A percentile compares a stretch with the other conserved stretches of the same genome.
Evolutionary conservation across 768 basidiomycete species (phyloP).

Genomic region (Pisolithus tinctorius): DNA sequence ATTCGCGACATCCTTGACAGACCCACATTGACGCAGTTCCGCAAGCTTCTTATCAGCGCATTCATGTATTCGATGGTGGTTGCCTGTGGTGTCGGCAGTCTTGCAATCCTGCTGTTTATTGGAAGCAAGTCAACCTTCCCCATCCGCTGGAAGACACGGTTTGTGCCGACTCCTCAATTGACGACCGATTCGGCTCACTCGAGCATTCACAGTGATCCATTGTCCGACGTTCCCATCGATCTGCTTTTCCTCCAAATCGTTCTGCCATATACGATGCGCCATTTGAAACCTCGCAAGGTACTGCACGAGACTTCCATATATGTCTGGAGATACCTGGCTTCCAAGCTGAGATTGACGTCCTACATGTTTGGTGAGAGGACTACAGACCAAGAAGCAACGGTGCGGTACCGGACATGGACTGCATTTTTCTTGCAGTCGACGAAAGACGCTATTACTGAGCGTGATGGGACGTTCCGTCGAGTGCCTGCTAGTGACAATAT

Average conservation of each 20-base stretch:
- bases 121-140: constrained; percentile 71
- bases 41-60: constrained; percentile 80
- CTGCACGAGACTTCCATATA: constrained; percentile 45
- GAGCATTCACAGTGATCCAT: constrained; percentile 52
- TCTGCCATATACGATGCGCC: constrained; percentile 75
- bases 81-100: constrained; percentile 67
- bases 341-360: constrained; percentile 70
- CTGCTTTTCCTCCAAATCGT: constrained; percentile 80
- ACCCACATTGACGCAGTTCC: constrained; percentile 72
- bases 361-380: constrained; percentile 80
- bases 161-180: constrained; percentile 17
- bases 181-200: not conserved
- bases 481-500: constrained; percentile 85
- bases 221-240: constrained; percentile 85
- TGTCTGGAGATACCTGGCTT: constrained; percentile 65
- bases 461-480: constrained; percentile 65
- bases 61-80: constrained; percentile 86
- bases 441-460: constrained; percentile 16
- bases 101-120: constrained; percentile 56
- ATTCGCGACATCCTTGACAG: constrained; percentile 89
- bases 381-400: constrained; percentile 56
- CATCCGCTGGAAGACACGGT: constrained; percentile 82
- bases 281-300: constrained; percentile 61
- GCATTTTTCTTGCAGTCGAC: constrained; percentile 31
- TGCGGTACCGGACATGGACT: constrained; percentile 25